phyloP scores from a whole-genome alignment of 768 basidiomycete genomes.

The Collybia mongolica region DNA sequence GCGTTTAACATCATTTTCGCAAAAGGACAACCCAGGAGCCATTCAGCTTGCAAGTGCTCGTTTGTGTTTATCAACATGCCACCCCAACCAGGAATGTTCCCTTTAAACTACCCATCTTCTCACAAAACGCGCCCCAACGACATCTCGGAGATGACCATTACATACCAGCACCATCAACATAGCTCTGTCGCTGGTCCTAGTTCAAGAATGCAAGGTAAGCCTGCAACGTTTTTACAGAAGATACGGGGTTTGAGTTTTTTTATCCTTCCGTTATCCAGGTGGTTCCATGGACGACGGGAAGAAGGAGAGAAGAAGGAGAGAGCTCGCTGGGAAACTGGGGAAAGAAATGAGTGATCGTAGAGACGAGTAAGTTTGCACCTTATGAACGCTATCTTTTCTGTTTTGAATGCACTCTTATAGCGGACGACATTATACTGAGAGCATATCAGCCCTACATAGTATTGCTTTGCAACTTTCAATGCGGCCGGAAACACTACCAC shows the following conservation, averaged over 20 bases:
- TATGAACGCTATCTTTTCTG: not conserved
- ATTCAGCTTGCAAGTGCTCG: too few relatives aligned
- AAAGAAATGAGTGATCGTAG: constrained; percentile 74
- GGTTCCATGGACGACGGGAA: constrained; percentile 36
- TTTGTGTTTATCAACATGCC: constrained; percentile 40
- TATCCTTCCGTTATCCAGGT: not conserved
- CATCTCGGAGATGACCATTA: constrained; percentile 27
- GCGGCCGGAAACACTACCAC: constrained; percentile 60
- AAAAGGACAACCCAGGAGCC: too few relatives aligned
- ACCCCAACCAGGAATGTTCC: constrained; percentile 69
- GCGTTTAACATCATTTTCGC: too few relatives aligned
- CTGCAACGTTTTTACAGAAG: constrained; percentile 11
- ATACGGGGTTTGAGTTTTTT: constrained; percentile 3
- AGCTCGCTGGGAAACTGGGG: constrained; percentile 65
- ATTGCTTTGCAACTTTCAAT: constrained; percentile 62
- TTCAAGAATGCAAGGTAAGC: constrained; percentile 38
- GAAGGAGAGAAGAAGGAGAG: constrained; percentile 68
- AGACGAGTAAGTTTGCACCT: constrained; percentile 58
- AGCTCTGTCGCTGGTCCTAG: constrained; percentile 38
- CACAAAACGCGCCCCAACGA: constrained; percentile 34
- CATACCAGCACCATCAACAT: constrained; percentile 36
- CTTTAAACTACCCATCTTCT: constrained; percentile 51
- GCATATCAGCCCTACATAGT: constrained; percentile 56
- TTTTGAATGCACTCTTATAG: constrained; percentile 29
- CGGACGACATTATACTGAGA: constrained; percentile 61